Conservation (phyloP, 257 asterid species). For the Echium plantagineum region DNA sequence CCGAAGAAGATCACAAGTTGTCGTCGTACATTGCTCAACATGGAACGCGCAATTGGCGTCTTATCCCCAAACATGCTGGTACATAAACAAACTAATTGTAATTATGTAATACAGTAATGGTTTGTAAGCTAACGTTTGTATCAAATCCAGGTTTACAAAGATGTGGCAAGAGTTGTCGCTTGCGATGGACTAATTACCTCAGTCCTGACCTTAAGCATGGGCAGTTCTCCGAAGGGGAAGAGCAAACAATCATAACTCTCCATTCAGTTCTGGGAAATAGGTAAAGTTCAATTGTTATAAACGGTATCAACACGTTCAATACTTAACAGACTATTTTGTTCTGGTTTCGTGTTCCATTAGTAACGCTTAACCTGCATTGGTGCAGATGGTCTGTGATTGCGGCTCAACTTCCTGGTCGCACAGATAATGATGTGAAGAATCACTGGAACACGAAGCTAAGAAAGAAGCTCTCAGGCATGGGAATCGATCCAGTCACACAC, state of each 20-base stretch:
- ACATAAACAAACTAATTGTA: background rate
- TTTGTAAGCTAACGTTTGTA: background rate
- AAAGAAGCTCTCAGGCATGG: slow-evolving; percentile 93
- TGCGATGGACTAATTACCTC: slow-evolving; percentile 94
- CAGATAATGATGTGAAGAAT: slow-evolving; percentile 88
- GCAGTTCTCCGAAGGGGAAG: slow-evolving; percentile 81
- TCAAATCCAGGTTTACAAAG: slow-evolving; percentile 59
- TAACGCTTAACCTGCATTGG: too few relatives aligned
- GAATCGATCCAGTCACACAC: slow-evolving; percentile 95
- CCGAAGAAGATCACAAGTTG: slow-evolving; percentile 92
- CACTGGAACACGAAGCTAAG: slow-evolving; percentile 95
- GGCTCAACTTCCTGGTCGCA: slow-evolving; percentile 83
- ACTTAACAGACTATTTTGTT: too few relatives aligned
- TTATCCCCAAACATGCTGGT: slow-evolving; percentile 96
- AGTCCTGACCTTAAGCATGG: slow-evolving; percentile 97
- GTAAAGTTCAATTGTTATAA: slow-evolving; percentile 20
- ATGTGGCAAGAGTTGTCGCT: slow-evolving; percentile 87
- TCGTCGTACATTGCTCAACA: slow-evolving; percentile 90
- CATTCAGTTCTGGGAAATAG: slow-evolving; percentile 91
- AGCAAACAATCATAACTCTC: slow-evolving; percentile 78
- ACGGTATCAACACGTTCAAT: too few relatives aligned
- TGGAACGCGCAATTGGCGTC: slow-evolving; percentile 96
- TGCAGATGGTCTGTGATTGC: slow-evolving; percentile 92
- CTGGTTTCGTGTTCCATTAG: too few relatives aligned
- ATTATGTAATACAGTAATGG: background rate